A percentile compares a stretch with the other conserved stretches of the same genome.
Evolutionary conservation across 164 flowering plant genomes (phyloP).

Genomic region (Umbilicus rupestris): DNA sequence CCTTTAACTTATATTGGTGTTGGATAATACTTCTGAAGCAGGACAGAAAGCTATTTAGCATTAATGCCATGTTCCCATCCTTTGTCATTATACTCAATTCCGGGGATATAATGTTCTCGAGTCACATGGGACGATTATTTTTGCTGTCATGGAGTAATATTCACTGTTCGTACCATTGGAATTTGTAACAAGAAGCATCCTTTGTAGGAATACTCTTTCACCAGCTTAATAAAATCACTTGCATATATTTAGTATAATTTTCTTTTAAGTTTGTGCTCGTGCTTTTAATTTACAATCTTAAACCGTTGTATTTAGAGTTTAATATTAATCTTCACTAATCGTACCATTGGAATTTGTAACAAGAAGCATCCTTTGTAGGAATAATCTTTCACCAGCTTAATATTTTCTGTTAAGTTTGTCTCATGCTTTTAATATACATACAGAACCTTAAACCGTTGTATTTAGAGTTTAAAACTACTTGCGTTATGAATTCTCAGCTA

Average conservation of each 20-base stretch:
- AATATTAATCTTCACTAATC: too few relatives aligned
- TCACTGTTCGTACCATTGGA: neutral
- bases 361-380: neutral
- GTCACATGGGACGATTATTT: neutral
- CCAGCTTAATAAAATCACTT: neutral
- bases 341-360: neutral
- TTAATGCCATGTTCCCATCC: conserved; percentile 13
- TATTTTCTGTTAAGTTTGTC: neutral
- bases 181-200: neutral
- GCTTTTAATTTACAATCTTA: neutral
- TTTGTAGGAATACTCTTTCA: neutral
- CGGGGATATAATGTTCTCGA: conserved; percentile 5
- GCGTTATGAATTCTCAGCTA: neutral
- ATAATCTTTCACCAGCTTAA: neutral
- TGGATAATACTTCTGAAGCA: conserved; percentile 6
- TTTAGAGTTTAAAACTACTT: neutral
- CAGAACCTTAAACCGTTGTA: neutral
- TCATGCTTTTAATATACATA: neutral
- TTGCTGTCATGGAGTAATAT: too few relatives aligned
- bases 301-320: neutral
- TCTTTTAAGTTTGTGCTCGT: neutral
- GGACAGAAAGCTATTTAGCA: conserved; percentile 3
- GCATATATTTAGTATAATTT: neutral
- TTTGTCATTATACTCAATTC: neutral
- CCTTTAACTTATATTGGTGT: conserved; percentile 1